phyloP scores from a whole-genome alignment of 495 filamentous ascomycete species.

The Podospora bellae-mahoneyi region DNA sequence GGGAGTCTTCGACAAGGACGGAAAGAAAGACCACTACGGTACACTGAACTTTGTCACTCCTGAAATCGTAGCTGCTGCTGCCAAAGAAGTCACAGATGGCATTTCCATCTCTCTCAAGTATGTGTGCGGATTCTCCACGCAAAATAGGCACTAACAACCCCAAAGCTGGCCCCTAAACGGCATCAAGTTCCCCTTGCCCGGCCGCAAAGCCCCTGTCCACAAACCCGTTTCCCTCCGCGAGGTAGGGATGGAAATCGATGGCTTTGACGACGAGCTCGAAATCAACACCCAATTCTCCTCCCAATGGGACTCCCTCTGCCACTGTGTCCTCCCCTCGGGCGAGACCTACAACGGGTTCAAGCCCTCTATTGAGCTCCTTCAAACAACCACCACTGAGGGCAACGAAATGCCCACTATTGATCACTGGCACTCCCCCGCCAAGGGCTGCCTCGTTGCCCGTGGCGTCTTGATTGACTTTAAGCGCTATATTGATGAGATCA shows the following conservation, averaged over 20 bases:
- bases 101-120: conserved; percentile 60
- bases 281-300: conserved; percentile 74
- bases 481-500: conserved; percentile 42
- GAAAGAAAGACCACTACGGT: conserved; percentile 56
- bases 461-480: conserved; percentile 57
- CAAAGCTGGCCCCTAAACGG: conserved; percentile 44
- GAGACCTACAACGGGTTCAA: conserved; percentile 53
- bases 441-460: conserved; percentile 53
- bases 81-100: conserved; percentile 51
- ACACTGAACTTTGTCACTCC: conserved; percentile 59
- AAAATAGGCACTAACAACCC: neutral
- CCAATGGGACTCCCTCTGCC: conserved; percentile 78
- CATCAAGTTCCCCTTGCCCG: conserved; percentile 48
- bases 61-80: conserved; percentile 49
- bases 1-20: conserved; percentile 62
- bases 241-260: conserved; percentile 29
- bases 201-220: conserved; percentile 52
- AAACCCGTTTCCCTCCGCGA: conserved; percentile 47
- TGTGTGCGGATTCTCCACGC: neutral
- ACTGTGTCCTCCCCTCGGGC: conserved; percentile 37
- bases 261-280: conserved; percentile 55
- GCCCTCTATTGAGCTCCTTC: conserved; percentile 33
- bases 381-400: conserved; percentile 20
- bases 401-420: conserved; percentile 40
- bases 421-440: conserved; percentile 36